A percentile compares a stretch with the other conserved stretches of the same genome.
phyloP scores from a whole-genome alignment of 2,329 filamentous ascomycete genomes.

The Beauveria sp. region DNA sequence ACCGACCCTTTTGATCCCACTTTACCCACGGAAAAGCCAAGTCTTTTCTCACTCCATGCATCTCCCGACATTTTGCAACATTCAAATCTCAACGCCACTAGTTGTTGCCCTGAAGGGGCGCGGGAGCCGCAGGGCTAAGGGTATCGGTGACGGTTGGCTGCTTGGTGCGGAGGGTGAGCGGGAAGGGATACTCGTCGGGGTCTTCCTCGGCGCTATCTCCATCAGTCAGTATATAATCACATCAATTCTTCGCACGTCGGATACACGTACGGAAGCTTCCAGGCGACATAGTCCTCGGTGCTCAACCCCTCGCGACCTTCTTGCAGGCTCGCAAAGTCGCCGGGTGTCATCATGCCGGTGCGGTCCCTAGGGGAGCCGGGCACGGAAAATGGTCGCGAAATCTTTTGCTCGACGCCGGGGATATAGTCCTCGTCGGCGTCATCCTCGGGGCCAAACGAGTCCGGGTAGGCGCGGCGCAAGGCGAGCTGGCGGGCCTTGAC shows the following conservation, averaged over 20 bases:
- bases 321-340: slow-evolving; percentile 93
- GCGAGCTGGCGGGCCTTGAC: slow-evolving; percentile 94
- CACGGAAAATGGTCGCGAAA: slow-evolving; percentile 86
- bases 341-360: slow-evolving; percentile 97
- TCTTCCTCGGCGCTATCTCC: slow-evolving; percentile 78
- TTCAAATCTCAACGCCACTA: neutral
- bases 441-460: slow-evolving; percentile 72
- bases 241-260: neutral
- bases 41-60: neutral
- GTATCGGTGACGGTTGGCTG: slow-evolving; percentile 23
- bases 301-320: slow-evolving; percentile 87
- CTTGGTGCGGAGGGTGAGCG: slow-evolving; percentile 49
- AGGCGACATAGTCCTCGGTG: slow-evolving; percentile 96
- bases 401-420: slow-evolving; percentile 87
- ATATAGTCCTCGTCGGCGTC: slow-evolving; percentile 86
- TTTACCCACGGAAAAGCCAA: neutral
- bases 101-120: neutral
- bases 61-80: neutral
- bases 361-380: slow-evolving; percentile 87
- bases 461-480: slow-evolving; percentile 82
- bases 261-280: slow-evolving; percentile 87
- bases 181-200: slow-evolving; percentile 60
- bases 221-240: neutral
- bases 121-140: neutral
- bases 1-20: neutral